Base-by-base conservation (phyloP, 768 basidiomycete genomes). In the Russula earlei region DNA sequence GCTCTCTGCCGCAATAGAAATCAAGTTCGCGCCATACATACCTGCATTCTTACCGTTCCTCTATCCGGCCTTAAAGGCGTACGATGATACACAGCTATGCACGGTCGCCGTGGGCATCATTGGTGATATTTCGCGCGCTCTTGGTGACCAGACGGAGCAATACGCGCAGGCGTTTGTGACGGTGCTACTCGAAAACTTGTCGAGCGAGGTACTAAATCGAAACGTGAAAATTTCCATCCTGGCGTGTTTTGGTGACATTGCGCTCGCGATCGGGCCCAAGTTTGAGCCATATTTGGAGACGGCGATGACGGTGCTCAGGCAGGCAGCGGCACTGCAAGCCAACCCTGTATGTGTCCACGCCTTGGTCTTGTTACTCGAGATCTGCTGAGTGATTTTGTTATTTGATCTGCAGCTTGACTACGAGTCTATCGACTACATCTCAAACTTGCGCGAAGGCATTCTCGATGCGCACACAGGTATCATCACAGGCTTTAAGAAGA, bases 141-240 rank as follows among this genome's bases (percentile, higher is more conserved):
- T 98, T 19, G 87, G 91, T 43, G 87, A 91, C 55, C 80, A 83
- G 65, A 85, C 85, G 55, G 79, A 81, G 1, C 84, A 87, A 63
- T 97, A 93, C 69, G 84, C 91, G 37, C 77, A 81, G 56, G 76
- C 83, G 3, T 94, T 99, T 75, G 96, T 99, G 89, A 85, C 81
- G 11, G 90, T 90, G 15, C 75, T 99, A 31, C 75, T 97, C 20
- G 89, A 93, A 69, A 91, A 95, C 64, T 75, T 99, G 36, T 87
- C 91, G 69, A 91, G 88, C 62, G 85, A 93, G 0, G 83, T 92
- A 22, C 76, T 99, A 54, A 89, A 91, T 66, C 81, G 95, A 45
- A 88, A 87, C 61, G 96, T 97, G 68, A 99, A 99, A 77, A 94
- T 97, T 38, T 84, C 88, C n/a, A 90, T 98, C 65, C 71, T 98